A percentile compares a stretch with the other conserved stretches of the same genome.
Conservation (phyloP, 495 filamentous ascomycete genomes). For the Alectoria sarmentosa region DNA sequence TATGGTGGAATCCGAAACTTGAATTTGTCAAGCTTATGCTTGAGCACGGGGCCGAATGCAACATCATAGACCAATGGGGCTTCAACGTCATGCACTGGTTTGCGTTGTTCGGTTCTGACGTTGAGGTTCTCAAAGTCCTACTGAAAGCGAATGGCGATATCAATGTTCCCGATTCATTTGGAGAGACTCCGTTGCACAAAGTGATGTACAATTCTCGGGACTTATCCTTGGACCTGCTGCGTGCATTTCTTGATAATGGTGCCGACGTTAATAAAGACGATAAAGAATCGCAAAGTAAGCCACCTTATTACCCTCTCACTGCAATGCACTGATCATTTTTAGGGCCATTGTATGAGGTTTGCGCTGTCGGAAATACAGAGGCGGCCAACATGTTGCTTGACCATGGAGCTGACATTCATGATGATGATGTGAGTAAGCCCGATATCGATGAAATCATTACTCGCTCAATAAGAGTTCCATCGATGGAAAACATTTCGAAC, state of each 20-base stretch:
- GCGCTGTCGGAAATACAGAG: background rate
- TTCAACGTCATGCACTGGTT: constrained; percentile 7
- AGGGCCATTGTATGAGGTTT: constrained; percentile 7
- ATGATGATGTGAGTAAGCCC: background rate
- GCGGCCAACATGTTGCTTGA: constrained; percentile 4
- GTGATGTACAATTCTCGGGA: background rate
- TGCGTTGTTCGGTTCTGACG: background rate
- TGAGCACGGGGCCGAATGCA: constrained; percentile 10
- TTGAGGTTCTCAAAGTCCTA: background rate
- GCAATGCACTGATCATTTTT: background rate
- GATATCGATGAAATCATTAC: background rate
- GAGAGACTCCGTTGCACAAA: constrained; percentile 7
- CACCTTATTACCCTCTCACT: no score
- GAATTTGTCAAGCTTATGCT: constrained; percentile 10
- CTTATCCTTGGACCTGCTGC: background rate
- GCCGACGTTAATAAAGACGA: constrained; percentile 4
- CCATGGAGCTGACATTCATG: constrained; percentile 6
- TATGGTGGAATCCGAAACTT: background rate
- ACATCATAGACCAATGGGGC: background rate
- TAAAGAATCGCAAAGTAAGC: constrained; percentile 3
- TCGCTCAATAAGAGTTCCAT: background rate
- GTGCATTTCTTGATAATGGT: constrained; percentile 5
- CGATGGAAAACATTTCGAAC: background rate
- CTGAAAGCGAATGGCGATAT: constrained; percentile 1
- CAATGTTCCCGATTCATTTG: background rate